Base-by-base conservation (phyloP, 2,329 filamentous ascomycete species). In the Paraconiothyrium brasiliense region DNA sequence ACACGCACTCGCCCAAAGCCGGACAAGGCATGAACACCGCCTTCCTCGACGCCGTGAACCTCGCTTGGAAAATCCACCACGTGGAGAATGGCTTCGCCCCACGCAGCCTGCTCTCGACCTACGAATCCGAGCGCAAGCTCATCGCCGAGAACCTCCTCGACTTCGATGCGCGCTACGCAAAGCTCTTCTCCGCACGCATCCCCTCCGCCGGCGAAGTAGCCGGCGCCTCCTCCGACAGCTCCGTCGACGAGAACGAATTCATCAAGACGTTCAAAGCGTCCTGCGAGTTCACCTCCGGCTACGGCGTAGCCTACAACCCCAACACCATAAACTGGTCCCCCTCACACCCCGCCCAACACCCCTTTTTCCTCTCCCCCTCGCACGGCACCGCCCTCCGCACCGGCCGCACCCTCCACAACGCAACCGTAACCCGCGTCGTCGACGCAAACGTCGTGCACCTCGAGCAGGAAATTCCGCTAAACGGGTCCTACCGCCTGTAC, bases 21-120 rank as follows among this genome's bases (percentile, higher is more conserved):
- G 87, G 87, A 16, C 87, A 89, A 70, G 87, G 87, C 60, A 89
- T 86, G 85, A 87, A 87, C 79, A 87, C 86, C 66, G 83, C 86
- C 24, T 86, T 86, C 78, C 78, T 85, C 51, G 83, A 85, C 71
- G 93, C 93, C 0, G 87, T 93, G 62, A 98, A 97, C 78, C 84
- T 98, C 44, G 94, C 94, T 8, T 98, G 94, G 94, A 98, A 98
- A 82, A 92, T 97, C 55, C 94, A 97, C 75, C 89, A 92, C 39
- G 94, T 97, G 10, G 93, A 97, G 76, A 85, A 86, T 30, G 93
- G 93, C 13, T 92, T 97, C 68, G 92, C 93, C 1, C 81, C 89
- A 34, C 90, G 92, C 63, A 86, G 87, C 3, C 84, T 95, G 20
- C 85, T 98, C 54, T 87, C 89, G 64, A 95, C 94, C 0, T 98